Evolutionary conservation across 768 basidiomycete species (phyloP), one percentile per base, ranked within the genome.

Genomic region (Lanmaoa rubissima): DNA sequence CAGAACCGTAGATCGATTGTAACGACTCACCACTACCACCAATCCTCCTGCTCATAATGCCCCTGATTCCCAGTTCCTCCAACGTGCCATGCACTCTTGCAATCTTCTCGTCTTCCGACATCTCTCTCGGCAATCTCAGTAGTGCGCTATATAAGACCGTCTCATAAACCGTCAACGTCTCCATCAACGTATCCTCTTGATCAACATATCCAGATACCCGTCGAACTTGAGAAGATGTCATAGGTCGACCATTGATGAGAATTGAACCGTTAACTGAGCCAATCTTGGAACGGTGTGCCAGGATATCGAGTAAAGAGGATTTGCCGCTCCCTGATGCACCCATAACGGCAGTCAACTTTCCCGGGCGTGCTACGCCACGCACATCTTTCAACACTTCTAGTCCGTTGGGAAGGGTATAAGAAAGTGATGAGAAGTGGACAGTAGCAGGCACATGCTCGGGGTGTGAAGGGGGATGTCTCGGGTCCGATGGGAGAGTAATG

Each of bases 171-270:
- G 96, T 99, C 74, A 98, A 76, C 9, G 96, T 98, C 67, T 88
- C 84, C 90, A 99, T 96, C 60, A 99, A 74, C 11, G 94, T 97
- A 71, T 99, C 97, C 72, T 98, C 97, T 73, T 99, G 97, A 69
- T 99, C 96, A 43, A 99, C 97, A 62, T 91, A 99, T 32, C 97
- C 97, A 61, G 89, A 85, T 6, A 98, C 88, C 36, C 85, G 83
- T 69, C 85, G 87, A 78, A 92, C 97, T 68, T 89, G 83, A 26
- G 78, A 73, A 69, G 92, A 79, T 43, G 77, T 76, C 26, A 96
- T 87, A 57, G 81, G 80, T 4, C 92, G 79, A 0, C 96, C 95
- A 66, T 98, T 98, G 50, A 98, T 86, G 19, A 92, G 81, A 38
- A 87, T 88, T 31, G 79, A 79, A 3, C 95, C 95, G 36, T 50